phyloP scores from a whole-genome alignment of 1,139 yeast species.

The Nakaseomyces glabratus region DNA sequence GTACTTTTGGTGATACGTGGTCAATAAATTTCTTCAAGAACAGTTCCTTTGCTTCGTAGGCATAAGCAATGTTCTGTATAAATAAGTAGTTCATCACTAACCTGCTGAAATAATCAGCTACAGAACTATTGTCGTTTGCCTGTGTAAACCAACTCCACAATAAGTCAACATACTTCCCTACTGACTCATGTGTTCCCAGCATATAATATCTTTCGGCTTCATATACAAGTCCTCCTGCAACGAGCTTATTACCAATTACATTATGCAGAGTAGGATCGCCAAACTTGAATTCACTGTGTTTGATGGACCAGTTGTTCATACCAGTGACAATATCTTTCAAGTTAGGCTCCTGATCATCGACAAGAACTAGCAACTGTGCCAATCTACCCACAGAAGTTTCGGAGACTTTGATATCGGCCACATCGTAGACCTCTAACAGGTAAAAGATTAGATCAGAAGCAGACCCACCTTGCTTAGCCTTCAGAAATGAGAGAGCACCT shows the following conservation, averaged over 20 bases:
- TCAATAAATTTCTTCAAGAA: slow-evolving; percentile 35
- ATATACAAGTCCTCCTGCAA: slow-evolving; percentile 33
- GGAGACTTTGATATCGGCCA: slow-evolving; percentile 39
- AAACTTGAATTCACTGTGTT: slow-evolving; percentile 40
- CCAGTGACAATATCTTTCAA: slow-evolving; percentile 58
- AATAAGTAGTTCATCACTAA: slow-evolving; percentile 64
- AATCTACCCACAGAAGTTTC: slow-evolving; percentile 35
- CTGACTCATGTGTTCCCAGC: slow-evolving; percentile 56
- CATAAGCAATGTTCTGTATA: slow-evolving; percentile 53
- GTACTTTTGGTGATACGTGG: slow-evolving; percentile 14
- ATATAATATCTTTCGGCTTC: slow-evolving; percentile 56
- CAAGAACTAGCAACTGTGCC: slow-evolving; percentile 28
- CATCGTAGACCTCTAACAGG: slow-evolving; percentile 57
- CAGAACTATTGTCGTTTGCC: slow-evolving; percentile 29
- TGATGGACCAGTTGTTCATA: slow-evolving; percentile 55
- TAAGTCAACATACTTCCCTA: slow-evolving; percentile 44
- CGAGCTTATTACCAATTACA: slow-evolving; percentile 59
- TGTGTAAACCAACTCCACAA: slow-evolving; percentile 49
- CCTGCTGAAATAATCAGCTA: slow-evolving; percentile 49
- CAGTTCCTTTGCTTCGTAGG: slow-evolving; percentile 34
- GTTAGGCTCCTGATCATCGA: slow-evolving; percentile 50
- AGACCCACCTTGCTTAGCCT: slow-evolving; percentile 66
- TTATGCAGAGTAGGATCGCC: slow-evolving; percentile 76
- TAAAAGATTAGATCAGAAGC: slow-evolving; percentile 72
- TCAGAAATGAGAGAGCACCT: slow-evolving; percentile 59